A percentile compares a stretch with the other conserved stretches of the same genome.
Conservation (phyloP, 2,329 filamentous ascomycete genomes). For the Monilinia aucupariae region DNA sequence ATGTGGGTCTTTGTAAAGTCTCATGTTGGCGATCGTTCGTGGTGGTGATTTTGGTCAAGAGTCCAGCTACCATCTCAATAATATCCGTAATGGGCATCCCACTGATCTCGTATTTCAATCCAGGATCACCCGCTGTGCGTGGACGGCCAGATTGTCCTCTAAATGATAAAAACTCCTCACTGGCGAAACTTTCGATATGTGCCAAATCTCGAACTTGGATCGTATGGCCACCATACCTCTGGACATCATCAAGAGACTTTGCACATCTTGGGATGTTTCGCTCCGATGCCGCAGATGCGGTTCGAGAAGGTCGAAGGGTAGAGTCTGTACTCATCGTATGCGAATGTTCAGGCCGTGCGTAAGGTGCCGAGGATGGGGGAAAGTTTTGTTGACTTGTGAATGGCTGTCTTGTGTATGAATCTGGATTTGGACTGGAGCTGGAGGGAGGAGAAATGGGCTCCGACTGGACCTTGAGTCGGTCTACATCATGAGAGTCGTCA, state of each 20-base stretch:
- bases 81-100: conserved; percentile 95
- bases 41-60: conserved; percentile 93
- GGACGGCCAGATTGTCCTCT: conserved; percentile 46
- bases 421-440: conserved; percentile 29
- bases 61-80: conserved; percentile 96
- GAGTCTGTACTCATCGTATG: conserved; percentile 11
- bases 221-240: conserved; percentile 38
- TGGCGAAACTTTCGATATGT: conserved; percentile 85
- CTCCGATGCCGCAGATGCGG: background rate
- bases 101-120: conserved; percentile 80
- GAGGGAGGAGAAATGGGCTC: conserved; percentile 31
- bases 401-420: conserved; percentile 23
- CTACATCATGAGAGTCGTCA: conserved; percentile 16
- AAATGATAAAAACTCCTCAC: conserved; percentile 63
- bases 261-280: conserved; percentile 27
- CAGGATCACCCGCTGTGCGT: conserved; percentile 47
- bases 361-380: conserved; percentile 19
- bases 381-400: conserved; percentile 33
- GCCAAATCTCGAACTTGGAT: conserved; percentile 84
- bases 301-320: background rate
- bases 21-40: conserved; percentile 95
- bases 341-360: conserved; percentile 12
- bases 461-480: conserved; percentile 20
- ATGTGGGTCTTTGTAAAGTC: conserved; percentile 71
- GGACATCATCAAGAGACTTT: conserved; percentile 36